Conservation (phyloP, 2,329 filamentous ascomycete genomes). For the Colletotrichum sojae region DNA sequence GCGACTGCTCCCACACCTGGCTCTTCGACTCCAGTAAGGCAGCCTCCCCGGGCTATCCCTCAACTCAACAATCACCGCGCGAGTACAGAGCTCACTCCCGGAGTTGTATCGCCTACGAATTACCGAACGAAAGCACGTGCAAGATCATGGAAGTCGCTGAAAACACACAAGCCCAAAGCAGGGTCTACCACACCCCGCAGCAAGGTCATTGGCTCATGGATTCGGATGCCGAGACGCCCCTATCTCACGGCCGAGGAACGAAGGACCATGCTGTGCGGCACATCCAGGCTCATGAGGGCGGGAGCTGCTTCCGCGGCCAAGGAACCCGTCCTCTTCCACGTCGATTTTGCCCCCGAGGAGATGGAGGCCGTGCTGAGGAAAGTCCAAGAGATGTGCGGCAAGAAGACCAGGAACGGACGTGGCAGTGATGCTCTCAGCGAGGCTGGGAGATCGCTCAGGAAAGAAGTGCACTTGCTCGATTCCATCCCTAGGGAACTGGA, state of each 20-base stretch:
- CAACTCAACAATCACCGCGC: not conserved
- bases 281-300: conserved; percentile 37
- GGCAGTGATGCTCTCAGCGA: conserved; percentile 38
- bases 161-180: not conserved
- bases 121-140: conserved; percentile 42
- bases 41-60: not conserved
- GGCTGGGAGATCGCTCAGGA: conserved; percentile 41
- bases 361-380: conserved; percentile 44
- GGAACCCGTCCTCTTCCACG: conserved; percentile 53
- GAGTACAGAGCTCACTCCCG: not conserved
- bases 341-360: conserved; percentile 61
- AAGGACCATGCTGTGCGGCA: conserved; percentile 39
- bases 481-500: conserved; percentile 34
- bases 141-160: conserved; percentile 42
- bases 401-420: conserved; percentile 7
- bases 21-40: not conserved
- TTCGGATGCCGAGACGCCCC: conserved; percentile 42
- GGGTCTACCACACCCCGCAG: not conserved
- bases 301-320: conserved; percentile 23
- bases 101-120: conserved; percentile 17
- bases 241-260: conserved; percentile 44
- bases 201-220: conserved; percentile 30
- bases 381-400: conserved; percentile 27
- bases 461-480: conserved; percentile 23
- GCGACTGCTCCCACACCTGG: not conserved